phyloP scores from a whole-genome alignment of 306 rosid genomes.

The Dalbergia cultrata region DNA sequence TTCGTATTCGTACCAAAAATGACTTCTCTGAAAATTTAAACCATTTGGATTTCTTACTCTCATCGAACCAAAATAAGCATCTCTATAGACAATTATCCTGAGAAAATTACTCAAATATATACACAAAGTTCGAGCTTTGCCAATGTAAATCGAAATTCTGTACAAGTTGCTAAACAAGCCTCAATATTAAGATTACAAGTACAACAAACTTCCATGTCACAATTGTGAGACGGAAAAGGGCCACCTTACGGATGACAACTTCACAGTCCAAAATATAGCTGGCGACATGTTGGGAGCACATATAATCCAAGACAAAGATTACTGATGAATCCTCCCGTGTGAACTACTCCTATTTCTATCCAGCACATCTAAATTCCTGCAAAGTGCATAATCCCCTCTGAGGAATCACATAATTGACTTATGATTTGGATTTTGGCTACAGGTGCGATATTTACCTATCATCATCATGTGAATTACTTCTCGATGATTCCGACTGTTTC shows the following conservation, averaged over 20 bases:
- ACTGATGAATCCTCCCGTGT: constrained; percentile 35
- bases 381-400: constrained; percentile 3
- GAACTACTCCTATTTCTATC: constrained; percentile 38
- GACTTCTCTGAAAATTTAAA: neutral
- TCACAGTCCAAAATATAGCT: constrained; percentile 29
- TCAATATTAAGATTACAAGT: neutral
- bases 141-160: constrained; percentile 39
- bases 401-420: constrained; percentile 22
- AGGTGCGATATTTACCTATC: constrained; percentile 46
- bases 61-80: constrained; percentile 12
- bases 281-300: constrained; percentile 17
- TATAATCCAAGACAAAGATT: constrained; percentile 29
- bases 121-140: constrained; percentile 34
- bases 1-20: neutral
- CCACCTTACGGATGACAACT: constrained; percentile 39
- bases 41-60: constrained; percentile 1
- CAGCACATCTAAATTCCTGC: constrained; percentile 38
- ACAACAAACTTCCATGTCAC: constrained; percentile 27
- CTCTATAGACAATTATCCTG: constrained; percentile 1
- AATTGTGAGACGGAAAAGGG: constrained; percentile 10
- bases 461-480: constrained; percentile 48
- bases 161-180: constrained; percentile 38
- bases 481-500: constrained; percentile 34
- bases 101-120: constrained; percentile 13
- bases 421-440: neutral